A percentile compares a stretch with the other conserved stretches of the same genome.
Evolutionary conservation across 2,329 filamentous ascomycete genomes (phyloP).

Genomic region (Aspergillus pseudotamarii): DNA sequence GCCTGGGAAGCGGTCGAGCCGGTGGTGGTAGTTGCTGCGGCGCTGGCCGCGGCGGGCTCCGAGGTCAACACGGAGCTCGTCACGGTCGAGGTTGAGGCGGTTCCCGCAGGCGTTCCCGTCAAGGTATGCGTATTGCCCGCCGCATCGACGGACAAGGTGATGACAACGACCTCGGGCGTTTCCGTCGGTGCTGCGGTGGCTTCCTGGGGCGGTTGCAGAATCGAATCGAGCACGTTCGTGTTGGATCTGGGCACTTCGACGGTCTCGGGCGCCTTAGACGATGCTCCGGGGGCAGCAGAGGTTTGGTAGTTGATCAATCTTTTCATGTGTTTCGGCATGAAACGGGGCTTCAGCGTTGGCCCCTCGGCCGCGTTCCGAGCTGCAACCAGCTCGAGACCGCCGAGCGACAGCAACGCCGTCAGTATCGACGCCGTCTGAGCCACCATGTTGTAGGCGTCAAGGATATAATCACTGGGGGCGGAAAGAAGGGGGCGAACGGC

Average conservation of each 20-base stretch:
- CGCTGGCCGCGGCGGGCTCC: constrained; percentile 11
- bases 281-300: neutral
- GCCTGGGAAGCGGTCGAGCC: neutral
- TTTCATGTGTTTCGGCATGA: constrained; percentile 38
- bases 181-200: constrained; percentile 9
- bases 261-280: neutral
- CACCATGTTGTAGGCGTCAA: constrained; percentile 32
- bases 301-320: constrained; percentile 20
- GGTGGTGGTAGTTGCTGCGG: constrained; percentile 13
- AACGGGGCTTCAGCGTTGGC: constrained; percentile 36
- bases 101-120: constrained; percentile 15
- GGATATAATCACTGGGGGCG: constrained; percentile 12
- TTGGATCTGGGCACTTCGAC: constrained; percentile 4
- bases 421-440: constrained; percentile 32
- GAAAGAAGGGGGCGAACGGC: too few relatives aligned
- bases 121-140: constrained; percentile 29
- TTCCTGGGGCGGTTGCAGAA: neutral
- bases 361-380: constrained; percentile 30
- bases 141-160: constrained; percentile 26
- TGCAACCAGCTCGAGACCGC: constrained; percentile 35
- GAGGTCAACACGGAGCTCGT: neutral
- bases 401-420: constrained; percentile 37
- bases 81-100: neutral
- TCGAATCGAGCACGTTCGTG: constrained; percentile 2
- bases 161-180: constrained; percentile 18